Evolutionary conservation across 1,284 basidiomycete genomes (phyloP), one percentile per base, ranked within the genome.

Genomic region (Ceratobasidium sp.): DNA sequence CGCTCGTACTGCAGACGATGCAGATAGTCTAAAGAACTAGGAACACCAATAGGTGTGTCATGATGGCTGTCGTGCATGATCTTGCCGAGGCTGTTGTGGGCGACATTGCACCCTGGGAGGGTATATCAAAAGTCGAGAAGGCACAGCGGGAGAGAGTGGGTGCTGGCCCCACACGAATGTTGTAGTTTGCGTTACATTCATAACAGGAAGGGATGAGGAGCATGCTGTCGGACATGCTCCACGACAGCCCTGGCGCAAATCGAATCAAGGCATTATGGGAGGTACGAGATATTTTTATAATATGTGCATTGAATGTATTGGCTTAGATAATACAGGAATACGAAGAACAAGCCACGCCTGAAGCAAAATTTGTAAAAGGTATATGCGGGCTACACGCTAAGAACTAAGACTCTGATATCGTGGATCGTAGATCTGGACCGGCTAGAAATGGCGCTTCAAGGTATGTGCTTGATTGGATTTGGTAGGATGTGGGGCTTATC

Each of bases 31-130:
- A 7, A 50, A 29, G 66, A 27, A 25, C 2, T 7, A 46, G 59
- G 41, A 60, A 52, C 54, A 39, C 52, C 49, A 69, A 72, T 71
- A 96, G 90, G 81, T 94, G 91, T 71, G 88, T 93, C 8, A 88
- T 92, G 87, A 85, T 98, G 83, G 88, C 88, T 14, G 75, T 98
- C 19, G 92, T 98, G 6, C 96, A 98, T 75, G 96, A 99, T 78
- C 84, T 99, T 11, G 96, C 96, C 11, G 96, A 98, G 78, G 96
- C 96, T 0, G 92, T 96, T 79, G 95, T 98, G 2, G 96, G 96
- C 1, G 96, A 98, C 75, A 96, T 98, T 68, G 86, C 95, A 0
- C 96, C 96, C 0, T 82, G 87, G 29, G 95, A 98, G 77, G 89
- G 90, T 0, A 89, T 98, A 6, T 78, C 88, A 0, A 91, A 91